These are phyloP conservation scores for Penicillium concentricum DNA, from an alignment of 2,329 filamentous ascomycete species.

Conservation along the genomic window DNA sequence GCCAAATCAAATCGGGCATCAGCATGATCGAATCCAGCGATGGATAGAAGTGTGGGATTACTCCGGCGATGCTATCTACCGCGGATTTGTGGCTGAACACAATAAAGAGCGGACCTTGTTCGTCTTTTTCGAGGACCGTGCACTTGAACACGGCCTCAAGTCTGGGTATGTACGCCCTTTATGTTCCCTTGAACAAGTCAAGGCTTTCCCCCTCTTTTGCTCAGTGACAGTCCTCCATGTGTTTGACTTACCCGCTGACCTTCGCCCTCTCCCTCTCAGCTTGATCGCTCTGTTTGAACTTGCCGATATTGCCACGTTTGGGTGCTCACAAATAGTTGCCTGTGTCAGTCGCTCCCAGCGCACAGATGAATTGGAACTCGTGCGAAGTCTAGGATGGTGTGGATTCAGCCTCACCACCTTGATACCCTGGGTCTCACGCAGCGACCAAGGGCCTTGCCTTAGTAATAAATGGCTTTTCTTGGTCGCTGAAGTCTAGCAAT, in stretches of 20 bases:
- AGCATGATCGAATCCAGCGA: conserved; percentile 28
- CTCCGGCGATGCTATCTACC: conserved; percentile 76
- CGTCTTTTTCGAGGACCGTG: conserved; percentile 77
- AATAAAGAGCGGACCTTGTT: conserved; percentile 73
- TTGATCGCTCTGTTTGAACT: conserved; percentile 90
- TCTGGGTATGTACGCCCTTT: conserved; percentile 65
- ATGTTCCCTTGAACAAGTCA: not conserved
- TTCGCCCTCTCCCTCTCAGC: conserved; percentile 44
- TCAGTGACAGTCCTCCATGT: not conserved
- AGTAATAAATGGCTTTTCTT: conserved; percentile 83
- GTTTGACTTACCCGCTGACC: not conserved
- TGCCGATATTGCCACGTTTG: conserved; percentile 68
- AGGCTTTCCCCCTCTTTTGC: not conserved
- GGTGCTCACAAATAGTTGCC: conserved; percentile 74
- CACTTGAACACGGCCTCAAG: conserved; percentile 76
- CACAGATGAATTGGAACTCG: conserved; percentile 60
- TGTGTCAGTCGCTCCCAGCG: conserved; percentile 73
- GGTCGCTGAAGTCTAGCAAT: conserved; percentile 74
- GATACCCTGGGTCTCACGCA: conserved; percentile 64
- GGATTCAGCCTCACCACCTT: conserved; percentile 83
- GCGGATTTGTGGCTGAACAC: conserved; percentile 76
- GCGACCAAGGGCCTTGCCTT: conserved; percentile 59
- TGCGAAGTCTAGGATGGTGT: conserved; percentile 87
- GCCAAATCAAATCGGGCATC: conserved; percentile 30
- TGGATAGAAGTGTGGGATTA: conserved; percentile 64